Base-by-base conservation (phyloP, 73 alveolate genomes). In the Breviolum minutum region DNA sequence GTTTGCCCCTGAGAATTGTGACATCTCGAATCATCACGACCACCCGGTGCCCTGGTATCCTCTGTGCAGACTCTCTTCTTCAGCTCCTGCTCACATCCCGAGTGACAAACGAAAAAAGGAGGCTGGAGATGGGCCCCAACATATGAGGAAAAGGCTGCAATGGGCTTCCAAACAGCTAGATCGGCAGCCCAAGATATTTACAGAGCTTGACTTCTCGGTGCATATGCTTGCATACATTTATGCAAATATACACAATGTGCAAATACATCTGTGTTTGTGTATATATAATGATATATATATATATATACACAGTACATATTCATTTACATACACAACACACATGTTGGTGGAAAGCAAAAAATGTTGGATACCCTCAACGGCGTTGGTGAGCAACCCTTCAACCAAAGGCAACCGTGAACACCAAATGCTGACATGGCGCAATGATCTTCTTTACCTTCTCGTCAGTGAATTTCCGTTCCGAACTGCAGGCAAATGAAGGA, bases 401-500 rank as follows among this genome's bases (percentile, higher is more conserved):
- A 40, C 54, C 54, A 40, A 40, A 40, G 54, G 54, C 54, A 40
- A 40, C 54, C 54, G 54, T 40, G 54, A 0, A 40, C 54, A 40
- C 54, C 3, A 40, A 40, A 2, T 40, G 54, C 54, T 40, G 54
- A 40, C 54, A 61, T 16, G 99, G 99, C 27, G 99, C 99, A 87
- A 99, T 99, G 99, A 99, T 99, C 99, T 99, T 99, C 99, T 99
- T 95, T 94, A 99, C 99, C 99, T 99, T 99, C 80, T 99, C 99
- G 97, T 99, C 99, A 2, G 99, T 99, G 99, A 99, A 99, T 80
- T 99, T 99, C 99, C 99, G 99, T 98, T 99, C 99, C 27, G 99
- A 82, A 64, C 92, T 95, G 87, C 63, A 63, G 68, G 61, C 17
- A 19, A 61, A 40, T 40, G 54, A 40, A 40, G 54, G 54, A 40